phyloP scores from a whole-genome alignment of 2,329 filamentous ascomycete genomes.

The Endoconidiophora polonica region DNA sequence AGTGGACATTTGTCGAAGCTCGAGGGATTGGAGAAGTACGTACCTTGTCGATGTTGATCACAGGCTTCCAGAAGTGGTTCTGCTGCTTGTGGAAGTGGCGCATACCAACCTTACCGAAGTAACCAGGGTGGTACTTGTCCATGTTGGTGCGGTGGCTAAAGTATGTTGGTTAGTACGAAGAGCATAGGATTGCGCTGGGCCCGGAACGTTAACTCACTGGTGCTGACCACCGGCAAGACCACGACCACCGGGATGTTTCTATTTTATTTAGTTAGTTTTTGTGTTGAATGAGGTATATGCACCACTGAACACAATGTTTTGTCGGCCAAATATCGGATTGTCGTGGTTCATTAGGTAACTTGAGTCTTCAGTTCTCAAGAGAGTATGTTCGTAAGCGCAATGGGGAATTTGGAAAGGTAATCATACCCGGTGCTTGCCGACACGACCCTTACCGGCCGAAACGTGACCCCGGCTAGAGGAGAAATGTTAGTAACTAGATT shows the following conservation, averaged over 20 bases:
- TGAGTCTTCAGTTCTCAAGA: background rate
- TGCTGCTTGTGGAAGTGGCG: slow-evolving; percentile 91
- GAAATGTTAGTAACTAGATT: slow-evolving; percentile 19
- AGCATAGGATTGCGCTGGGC: background rate
- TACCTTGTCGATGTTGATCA: slow-evolving; percentile 98
- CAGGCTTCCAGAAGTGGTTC: slow-evolving; percentile 96
- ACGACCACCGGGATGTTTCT: slow-evolving; percentile 70
- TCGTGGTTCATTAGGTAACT: background rate
- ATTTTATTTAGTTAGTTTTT: slow-evolving; percentile 10
- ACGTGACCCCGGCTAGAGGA: slow-evolving; percentile 77
- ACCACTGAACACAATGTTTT: background rate
- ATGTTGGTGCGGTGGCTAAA: slow-evolving; percentile 13
- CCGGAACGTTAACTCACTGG: slow-evolving; percentile 32
- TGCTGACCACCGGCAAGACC: slow-evolving; percentile 96
- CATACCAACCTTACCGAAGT: slow-evolving; percentile 97
- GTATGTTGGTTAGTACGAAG: slow-evolving; percentile 4
- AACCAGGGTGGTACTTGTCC: slow-evolving; percentile 81
- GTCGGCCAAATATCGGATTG: background rate
- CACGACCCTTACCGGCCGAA: slow-evolving; percentile 92
- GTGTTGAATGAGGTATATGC: background rate
- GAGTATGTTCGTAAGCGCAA: background rate
- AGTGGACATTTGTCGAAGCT: background rate
- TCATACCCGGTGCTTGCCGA: slow-evolving; percentile 74
- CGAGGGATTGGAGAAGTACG: slow-evolving; percentile 14
- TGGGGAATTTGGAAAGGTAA: background rate